phyloP scores from a whole-genome alignment of 176 grass and related monocot species.

The Musa troglodytarum region DNA sequence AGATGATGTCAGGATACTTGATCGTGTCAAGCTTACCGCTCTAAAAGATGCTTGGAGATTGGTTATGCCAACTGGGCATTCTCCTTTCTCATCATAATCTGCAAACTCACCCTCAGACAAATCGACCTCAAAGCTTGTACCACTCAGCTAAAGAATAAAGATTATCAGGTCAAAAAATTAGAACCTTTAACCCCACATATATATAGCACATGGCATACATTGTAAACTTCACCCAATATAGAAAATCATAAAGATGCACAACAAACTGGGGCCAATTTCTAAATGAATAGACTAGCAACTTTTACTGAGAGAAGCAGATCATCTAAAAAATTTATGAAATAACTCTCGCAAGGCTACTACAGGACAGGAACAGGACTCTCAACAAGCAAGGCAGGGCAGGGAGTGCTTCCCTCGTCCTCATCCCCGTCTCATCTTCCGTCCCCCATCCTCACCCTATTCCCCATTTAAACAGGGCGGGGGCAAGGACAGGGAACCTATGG shows the following conservation, averaged over 20 bases:
- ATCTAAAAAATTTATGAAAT: not conserved
- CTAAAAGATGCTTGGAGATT: constrained; percentile 63
- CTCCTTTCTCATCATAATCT: constrained; percentile 87
- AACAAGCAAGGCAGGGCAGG: too few species aligned
- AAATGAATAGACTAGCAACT: not conserved
- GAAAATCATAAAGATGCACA: not conserved
- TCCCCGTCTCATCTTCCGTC: too few species aligned
- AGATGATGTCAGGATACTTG: not conserved
- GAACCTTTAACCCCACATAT: not conserved
- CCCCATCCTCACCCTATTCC: too few species aligned
- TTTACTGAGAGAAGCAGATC: not conserved
- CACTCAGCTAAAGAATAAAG: constrained; percentile 31
- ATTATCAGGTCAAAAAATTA: not conserved
- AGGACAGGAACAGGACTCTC: too few species aligned
- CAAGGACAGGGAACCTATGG: too few species aligned
- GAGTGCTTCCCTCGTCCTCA: too few species aligned
- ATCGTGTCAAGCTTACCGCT: constrained; percentile 47
- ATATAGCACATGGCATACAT: not conserved
- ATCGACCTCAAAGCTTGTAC: constrained; percentile 68
- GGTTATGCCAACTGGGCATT: constrained; percentile 58
- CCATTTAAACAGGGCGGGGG: too few species aligned
- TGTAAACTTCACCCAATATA: not conserved
- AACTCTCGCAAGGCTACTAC: too few species aligned
- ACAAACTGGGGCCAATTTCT: not conserved
- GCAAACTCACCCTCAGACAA: constrained; percentile 75